These are phyloP conservation scores for Hygrophorus russula DNA, from an alignment of 768 basidiomycete species.

Conservation along the genomic window DNA sequence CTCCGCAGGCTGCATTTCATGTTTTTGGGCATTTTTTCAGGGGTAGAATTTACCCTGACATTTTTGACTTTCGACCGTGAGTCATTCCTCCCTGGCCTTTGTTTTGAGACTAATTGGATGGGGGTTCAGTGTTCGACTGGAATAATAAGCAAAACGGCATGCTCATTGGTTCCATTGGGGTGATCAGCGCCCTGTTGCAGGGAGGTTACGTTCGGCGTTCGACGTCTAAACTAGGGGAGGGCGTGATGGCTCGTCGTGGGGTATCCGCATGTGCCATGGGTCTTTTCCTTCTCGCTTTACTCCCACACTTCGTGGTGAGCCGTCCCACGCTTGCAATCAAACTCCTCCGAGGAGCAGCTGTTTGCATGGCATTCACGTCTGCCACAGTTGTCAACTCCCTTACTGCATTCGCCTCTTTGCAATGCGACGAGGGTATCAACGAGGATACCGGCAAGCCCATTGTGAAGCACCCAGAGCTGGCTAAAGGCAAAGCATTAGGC, in stretches of 20 bases:
- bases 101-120: background rate
- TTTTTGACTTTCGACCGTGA: conserved; percentile 86
- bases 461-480: conserved; percentile 53
- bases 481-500: conserved; percentile 43
- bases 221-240: conserved; percentile 65
- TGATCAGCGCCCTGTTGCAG: conserved; percentile 83
- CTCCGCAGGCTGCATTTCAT: conserved; percentile 68
- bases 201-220: conserved; percentile 89
- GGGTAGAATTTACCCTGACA: conserved; percentile 92
- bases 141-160: conserved; percentile 80
- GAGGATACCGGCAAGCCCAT: conserved; percentile 42
- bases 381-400: conserved; percentile 93
- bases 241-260: conserved; percentile 75
- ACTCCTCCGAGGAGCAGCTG: conserved; percentile 57
- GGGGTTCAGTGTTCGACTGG: conserved; percentile 71
- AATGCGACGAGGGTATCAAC: conserved; percentile 70
- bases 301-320: conserved; percentile 45
- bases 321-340: conserved; percentile 34
- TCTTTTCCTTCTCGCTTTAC: conserved; percentile 57
- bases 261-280: conserved; percentile 61
- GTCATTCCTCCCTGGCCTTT: conserved; percentile 18
- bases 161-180: conserved; percentile 79
- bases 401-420: conserved; percentile 83
- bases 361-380: conserved; percentile 85
- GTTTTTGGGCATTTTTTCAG: conserved; percentile 87